Evolutionary conservation across 768 basidiomycete genomes (phyloP).

Genomic region (Boletus vermiculosoides): DNA sequence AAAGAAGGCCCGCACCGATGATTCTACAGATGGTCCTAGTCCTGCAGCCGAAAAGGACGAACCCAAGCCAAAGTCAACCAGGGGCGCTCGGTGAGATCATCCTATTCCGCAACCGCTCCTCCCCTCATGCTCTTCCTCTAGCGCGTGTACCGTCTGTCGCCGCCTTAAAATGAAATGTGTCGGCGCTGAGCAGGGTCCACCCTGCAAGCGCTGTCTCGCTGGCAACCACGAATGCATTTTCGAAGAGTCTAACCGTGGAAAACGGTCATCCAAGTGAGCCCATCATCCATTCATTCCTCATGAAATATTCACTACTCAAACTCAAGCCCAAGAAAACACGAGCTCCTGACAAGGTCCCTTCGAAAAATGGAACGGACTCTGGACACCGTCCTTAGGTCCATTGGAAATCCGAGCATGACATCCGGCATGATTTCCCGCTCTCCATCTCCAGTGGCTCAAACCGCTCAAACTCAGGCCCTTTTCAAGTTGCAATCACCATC

Average conservation of each 20-base stretch:
- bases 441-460: conserved; percentile 63
- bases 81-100: conserved; percentile 71
- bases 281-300: conserved; percentile 10
- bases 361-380: conserved; percentile 90
- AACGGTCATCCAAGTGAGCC: conserved; percentile 76
- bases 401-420: conserved; percentile 78
- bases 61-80: conserved; percentile 75
- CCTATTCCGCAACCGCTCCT: not conserved
- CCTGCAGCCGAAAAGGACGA: conserved; percentile 61
- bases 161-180: conserved; percentile 94
- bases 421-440: conserved; percentile 82
- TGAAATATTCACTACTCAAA: conserved; percentile 31
- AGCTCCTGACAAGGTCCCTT: conserved; percentile 74
- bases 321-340: conserved; percentile 67
- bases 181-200: conserved; percentile 85
- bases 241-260: conserved; percentile 95
- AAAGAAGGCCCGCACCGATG: conserved; percentile 65
- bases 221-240: conserved; percentile 92
- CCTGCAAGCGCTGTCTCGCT: conserved; percentile 81
- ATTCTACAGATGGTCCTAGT: conserved; percentile 46
- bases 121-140: conserved; percentile 31
- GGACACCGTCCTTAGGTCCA: conserved; percentile 87
- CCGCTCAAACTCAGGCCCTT: conserved; percentile 52
- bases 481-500: conserved; percentile 53
- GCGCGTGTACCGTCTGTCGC: conserved; percentile 90